Evolutionary conservation across 2,329 filamentous ascomycete species (phyloP), one percentile per base, ranked within the genome.

Genomic region (Fusarium sp.): DNA sequence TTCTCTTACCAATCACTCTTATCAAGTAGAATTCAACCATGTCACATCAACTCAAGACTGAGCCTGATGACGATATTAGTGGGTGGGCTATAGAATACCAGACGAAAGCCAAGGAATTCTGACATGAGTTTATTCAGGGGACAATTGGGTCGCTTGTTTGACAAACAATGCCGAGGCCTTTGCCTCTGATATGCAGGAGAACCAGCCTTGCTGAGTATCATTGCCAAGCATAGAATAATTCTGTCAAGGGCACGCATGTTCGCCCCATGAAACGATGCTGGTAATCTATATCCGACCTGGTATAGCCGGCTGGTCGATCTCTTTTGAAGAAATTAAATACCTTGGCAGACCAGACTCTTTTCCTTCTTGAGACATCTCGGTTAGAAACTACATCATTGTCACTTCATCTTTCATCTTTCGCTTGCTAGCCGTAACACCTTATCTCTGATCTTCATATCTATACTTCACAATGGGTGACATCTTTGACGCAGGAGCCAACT

Each of bases 401-500:
- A 27, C 49, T 20, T 28, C 25, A 47, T 28, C 18, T 41, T 20
- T 20, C 49, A 42, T 37, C 18, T 7, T n/a, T n/a, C 18, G 34
- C 18, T 37, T 37, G 10, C 10, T n/a, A 37, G 10, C 34, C n/a
- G 3, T n/a, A 37, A 37, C 34, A n/a, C 34, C 10, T n/a, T 37
- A 37, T 37, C 18, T 37, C 5, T n/a, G 34, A 37, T 37, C 30
- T 27, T 53, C 10, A 41, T 18, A n/a, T 16, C 37, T 34, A 16
- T 7, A 32, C 20, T 41, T n/a, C 37, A 34, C 13, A 4, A 72
- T 73, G 71, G 68, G 71, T 2, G 68, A 69, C 16, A 53, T 42
- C 13, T 12, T 64, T 7, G 55, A 64, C 14, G 18, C 41, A 6
- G 71, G 68, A 11, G 12, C 48, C 12, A 54, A 46, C 16, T 73